Percentiles rank a stretch among this genome's conserved stretches.
These are phyloP conservation scores for Solioccasus polychromus DNA, from an alignment of 768 basidiomycete species.

Conservation along the genomic window DNA sequence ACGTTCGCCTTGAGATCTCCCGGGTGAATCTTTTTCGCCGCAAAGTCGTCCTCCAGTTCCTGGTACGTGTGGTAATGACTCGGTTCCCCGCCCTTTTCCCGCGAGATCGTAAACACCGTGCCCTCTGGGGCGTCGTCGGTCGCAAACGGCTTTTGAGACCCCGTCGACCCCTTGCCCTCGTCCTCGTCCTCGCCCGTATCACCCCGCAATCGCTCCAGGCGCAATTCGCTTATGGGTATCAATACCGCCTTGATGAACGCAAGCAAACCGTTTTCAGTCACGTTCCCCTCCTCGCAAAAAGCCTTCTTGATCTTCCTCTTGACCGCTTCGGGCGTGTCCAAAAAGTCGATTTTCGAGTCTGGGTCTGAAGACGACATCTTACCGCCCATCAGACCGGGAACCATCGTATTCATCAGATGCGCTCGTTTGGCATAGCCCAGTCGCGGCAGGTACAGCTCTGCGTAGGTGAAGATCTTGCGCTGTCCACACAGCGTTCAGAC, in stretches of 20 bases:
- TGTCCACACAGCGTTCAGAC: slow-evolving; percentile 29
- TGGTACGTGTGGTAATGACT: slow-evolving; percentile 69
- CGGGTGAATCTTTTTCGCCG: slow-evolving; percentile 76
- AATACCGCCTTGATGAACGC: slow-evolving; percentile 84
- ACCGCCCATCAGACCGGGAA: slow-evolving; percentile 88
- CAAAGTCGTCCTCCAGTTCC: slow-evolving; percentile 72
- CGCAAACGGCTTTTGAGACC: slow-evolving; percentile 62
- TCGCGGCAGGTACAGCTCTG: slow-evolving; percentile 90
- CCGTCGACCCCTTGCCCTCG: slow-evolving; percentile 44
- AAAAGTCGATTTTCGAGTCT: slow-evolving; percentile 97
- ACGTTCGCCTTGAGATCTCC: slow-evolving; percentile 61
- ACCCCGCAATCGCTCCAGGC: slow-evolving; percentile 55
- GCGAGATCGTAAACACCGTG: slow-evolving; percentile 77
- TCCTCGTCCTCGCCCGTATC: slow-evolving; percentile 39
- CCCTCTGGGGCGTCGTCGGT: slow-evolving; percentile 71
- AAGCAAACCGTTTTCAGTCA: slow-evolving; percentile 84
- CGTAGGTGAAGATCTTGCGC: slow-evolving; percentile 99
- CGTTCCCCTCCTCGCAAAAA: slow-evolving; percentile 92
- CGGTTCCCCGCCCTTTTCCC: slow-evolving; percentile 73
- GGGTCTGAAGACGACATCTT: slow-evolving; percentile 99
- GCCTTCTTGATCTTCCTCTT: slow-evolving; percentile 89
- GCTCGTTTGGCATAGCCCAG: slow-evolving; percentile 93
- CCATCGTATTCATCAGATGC: slow-evolving; percentile 98
- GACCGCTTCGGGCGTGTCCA: slow-evolving; percentile 80
- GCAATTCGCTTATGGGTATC: slow-evolving; percentile 80